Percentiles rank a stretch among this genome's conserved stretches.
Conservation (phyloP, 2,329 filamentous ascomycete genomes). For the Cryphonectria naterciae region DNA sequence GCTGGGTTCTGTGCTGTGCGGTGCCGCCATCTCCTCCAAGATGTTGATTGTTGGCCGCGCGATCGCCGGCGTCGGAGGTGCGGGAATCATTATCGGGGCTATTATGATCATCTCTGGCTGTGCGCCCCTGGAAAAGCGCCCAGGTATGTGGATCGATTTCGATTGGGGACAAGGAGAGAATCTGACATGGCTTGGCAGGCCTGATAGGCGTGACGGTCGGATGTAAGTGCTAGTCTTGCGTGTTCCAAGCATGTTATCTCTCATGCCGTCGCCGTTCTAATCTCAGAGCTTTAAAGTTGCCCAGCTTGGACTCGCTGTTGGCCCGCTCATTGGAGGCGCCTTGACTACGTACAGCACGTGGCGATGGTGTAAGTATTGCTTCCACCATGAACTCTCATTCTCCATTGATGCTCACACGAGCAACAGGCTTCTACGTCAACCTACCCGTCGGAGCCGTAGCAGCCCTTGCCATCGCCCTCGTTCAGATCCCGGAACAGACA, state of each 20-base stretch:
- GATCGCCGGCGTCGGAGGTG: constrained; percentile 56
- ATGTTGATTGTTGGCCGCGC: constrained; percentile 61
- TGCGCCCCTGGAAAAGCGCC: constrained; percentile 46
- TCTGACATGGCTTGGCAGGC: too few relatives aligned
- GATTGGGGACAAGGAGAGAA: too few relatives aligned
- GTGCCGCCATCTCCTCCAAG: constrained; percentile 48
- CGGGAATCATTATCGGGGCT: constrained; percentile 56
- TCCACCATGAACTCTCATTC: too few relatives aligned
- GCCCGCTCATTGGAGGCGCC: constrained; percentile 40
- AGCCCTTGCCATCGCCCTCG: too few relatives aligned
- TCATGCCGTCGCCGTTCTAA: too few relatives aligned
- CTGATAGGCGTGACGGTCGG: too few relatives aligned
- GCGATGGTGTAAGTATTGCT: constrained; percentile 35
- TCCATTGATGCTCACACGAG: too few relatives aligned
- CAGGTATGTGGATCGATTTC: constrained; percentile 21
- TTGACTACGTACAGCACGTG: constrained; percentile 41
- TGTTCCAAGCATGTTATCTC: too few relatives aligned
- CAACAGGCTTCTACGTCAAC: constrained; percentile 42
- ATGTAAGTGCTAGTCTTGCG: too few relatives aligned
- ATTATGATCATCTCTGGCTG: constrained; percentile 52
- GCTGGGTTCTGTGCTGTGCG: constrained; percentile 60
- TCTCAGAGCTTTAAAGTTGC: too few relatives aligned
- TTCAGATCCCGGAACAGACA: too few relatives aligned
- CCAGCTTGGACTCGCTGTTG: constrained; percentile 30
- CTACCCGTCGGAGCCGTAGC: constrained; percentile 42